Percentiles rank a stretch among this genome's conserved stretches.
These are phyloP conservation scores for Tritrichomonas foetus DNA, from an alignment of 208 protist species.

Conservation along the genomic window DNA sequence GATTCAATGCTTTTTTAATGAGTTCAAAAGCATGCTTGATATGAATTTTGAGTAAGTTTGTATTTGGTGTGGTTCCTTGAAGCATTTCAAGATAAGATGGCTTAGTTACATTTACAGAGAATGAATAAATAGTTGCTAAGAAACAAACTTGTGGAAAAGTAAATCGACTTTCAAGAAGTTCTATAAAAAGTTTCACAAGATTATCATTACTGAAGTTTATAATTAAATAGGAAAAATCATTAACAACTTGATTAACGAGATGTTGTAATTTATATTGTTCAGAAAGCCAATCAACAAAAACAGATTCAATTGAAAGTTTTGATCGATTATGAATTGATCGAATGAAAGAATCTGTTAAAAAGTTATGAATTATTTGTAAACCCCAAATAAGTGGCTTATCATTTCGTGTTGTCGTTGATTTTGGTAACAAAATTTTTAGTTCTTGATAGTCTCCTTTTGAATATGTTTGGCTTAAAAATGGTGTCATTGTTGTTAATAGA, in stretches of 20 bases:
- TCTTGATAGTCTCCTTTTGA: neutral
- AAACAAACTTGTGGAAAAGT: neutral
- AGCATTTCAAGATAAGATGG: neutral
- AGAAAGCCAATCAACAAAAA: constrained; percentile 11
- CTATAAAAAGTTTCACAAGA: neutral
- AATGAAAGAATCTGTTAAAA: neutral
- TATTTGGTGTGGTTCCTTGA: neutral
- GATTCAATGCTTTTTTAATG: neutral
- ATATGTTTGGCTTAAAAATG: neutral
- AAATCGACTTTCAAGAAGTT: neutral
- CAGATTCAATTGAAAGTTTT: neutral
- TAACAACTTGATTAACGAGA: neutral
- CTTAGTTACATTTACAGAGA: neutral
- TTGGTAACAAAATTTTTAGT: neutral
- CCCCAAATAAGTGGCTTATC: constrained; percentile 1
- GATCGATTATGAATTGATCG: neutral
- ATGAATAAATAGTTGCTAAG: neutral
- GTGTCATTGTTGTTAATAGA: neutral
- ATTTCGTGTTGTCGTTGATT: neutral
- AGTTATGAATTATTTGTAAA: constrained; percentile 10
- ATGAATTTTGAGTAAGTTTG: neutral
- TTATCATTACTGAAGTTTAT: neutral
- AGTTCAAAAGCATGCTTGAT: neutral
- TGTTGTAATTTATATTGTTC: neutral
- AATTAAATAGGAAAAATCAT: neutral